Evolutionary conservation across 2,329 filamentous ascomycete species (phyloP), one percentile per base, ranked within the genome.

Genomic region (Xylariaceae sp.): DNA sequence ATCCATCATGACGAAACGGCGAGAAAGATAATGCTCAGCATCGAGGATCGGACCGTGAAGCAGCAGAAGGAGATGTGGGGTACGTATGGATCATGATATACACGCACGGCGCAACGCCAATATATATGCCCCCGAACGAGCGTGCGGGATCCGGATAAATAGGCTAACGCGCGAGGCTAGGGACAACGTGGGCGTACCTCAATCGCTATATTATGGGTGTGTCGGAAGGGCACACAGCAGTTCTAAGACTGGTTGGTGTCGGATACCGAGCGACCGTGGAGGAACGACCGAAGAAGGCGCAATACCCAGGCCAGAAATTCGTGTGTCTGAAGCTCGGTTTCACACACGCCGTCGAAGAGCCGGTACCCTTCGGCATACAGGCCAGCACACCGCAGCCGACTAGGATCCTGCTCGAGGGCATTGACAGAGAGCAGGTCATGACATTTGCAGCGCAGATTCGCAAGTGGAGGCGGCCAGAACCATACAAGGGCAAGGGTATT

Each of bases 401-500:
- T 32, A 84, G 92, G 55, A 89, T 99, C 62, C 74, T 99, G 64
- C 75, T 99, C 37, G 91, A 99, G 75, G 91, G 94, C 8, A 80
- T 86, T 49, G 84, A 97, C 70, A 91, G 90, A 69, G 86, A 95
- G 72, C 80, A 86, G 46, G 84, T 99, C 59, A 94, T 91, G 80
- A 85, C 88, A 54, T 96, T 97, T 72, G 94, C 94, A 16, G 94
- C 94, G 0, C 78, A 86, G 64, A 95, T 99, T 63, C 80, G 90
- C 64, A 81, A 78, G 72, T 97, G 92, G 92, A 86, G 94, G 69
- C 82, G 81, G 61, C 94, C 94, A 29, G 94, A 99, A 76, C 94
- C 94, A 61, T 99, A 99, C 75, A 99, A 99, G 83, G 94, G 94
- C 63, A 97, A 99, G 84, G 94, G 94, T 65, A 95, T 99, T 65